Evolutionary conservation across 129 eudicot species (phyloP).

Genomic region (Centrapalus pauciflorus): DNA sequence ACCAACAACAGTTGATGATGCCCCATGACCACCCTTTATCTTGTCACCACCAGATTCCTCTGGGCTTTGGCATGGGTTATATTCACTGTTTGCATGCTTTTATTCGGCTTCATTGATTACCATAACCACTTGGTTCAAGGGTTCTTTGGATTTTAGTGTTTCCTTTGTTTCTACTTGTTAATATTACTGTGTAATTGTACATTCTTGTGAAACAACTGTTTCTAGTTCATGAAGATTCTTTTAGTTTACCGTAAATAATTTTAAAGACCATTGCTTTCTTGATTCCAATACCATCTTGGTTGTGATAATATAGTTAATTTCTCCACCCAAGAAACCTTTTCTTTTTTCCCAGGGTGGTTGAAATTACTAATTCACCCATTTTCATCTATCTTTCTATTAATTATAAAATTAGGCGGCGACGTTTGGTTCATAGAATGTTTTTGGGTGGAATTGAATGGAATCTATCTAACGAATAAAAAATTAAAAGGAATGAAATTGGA

Average conservation of each 20-base stretch:
- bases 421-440: no score
- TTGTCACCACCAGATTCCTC: conserved; percentile 29
- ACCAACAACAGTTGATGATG: conserved; percentile 20
- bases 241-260: background rate
- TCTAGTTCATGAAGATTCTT: background rate
- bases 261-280: background rate
- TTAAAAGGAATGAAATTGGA: no score
- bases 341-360: no score
- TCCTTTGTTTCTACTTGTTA: background rate
- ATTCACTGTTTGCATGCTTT: conserved; percentile 22
- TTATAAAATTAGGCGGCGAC: no score
- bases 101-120: background rate
- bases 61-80: conserved; percentile 17
- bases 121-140: conserved; percentile 2
- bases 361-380: background rate
- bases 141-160: background rate
- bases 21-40: conserved; percentile 30
- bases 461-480: no score
- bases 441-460: no score
- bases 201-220: background rate
- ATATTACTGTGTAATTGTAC: background rate
- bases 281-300: background rate
- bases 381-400: no score
- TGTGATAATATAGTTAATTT: background rate
- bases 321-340: no score